Evolutionary conservation across 441 rosid species (phyloP).

Genomic region (Gossypium aridum): DNA sequence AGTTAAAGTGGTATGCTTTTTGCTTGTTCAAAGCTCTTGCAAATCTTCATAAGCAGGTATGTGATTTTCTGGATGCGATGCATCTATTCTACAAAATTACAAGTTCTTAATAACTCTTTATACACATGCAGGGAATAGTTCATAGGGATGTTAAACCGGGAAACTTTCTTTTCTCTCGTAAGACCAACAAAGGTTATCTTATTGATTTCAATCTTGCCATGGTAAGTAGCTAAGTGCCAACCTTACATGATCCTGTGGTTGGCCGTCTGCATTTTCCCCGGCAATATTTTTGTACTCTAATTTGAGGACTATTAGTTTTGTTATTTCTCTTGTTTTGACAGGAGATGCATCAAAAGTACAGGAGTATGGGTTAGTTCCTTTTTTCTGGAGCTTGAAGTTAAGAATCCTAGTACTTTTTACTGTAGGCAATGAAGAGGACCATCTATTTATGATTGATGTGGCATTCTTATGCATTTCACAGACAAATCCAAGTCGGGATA

Average conservation of each 20-base stretch:
- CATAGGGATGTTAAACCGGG: constrained; percentile 99
- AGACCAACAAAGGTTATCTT: constrained; percentile 71
- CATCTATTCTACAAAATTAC: constrained; percentile 10
- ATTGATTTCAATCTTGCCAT: constrained; percentile 93
- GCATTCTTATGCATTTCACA: constrained; percentile 24
- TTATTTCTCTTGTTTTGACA: constrained; percentile 29
- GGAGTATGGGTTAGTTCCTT: constrained; percentile 44
- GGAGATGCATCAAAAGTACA: constrained; percentile 82
- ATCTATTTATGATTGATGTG: constrained; percentile 20
- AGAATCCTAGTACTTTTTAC: not conserved
- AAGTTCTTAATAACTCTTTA: constrained; percentile 5
- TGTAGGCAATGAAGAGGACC: not conserved
- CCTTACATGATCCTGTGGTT: not conserved
- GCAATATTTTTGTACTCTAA: not conserved
- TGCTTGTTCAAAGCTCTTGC: constrained; percentile 91
- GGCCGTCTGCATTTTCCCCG: not conserved
- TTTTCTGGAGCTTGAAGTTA: not conserved
- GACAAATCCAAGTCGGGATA: constrained; percentile 50
- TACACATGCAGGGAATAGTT: constrained; percentile 62
- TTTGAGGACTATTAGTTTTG: constrained; percentile 7
- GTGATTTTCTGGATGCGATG: not conserved
- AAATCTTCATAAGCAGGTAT: constrained; percentile 86
- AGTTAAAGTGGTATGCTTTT: constrained; percentile 76
- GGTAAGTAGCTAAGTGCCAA: constrained; percentile 48
- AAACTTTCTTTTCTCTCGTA: constrained; percentile 86